Percentiles rank a stretch among this genome's conserved stretches.
phyloP scores from a whole-genome alignment of 352 stramenopile genomes.

The Albugo laibachii region DNA sequence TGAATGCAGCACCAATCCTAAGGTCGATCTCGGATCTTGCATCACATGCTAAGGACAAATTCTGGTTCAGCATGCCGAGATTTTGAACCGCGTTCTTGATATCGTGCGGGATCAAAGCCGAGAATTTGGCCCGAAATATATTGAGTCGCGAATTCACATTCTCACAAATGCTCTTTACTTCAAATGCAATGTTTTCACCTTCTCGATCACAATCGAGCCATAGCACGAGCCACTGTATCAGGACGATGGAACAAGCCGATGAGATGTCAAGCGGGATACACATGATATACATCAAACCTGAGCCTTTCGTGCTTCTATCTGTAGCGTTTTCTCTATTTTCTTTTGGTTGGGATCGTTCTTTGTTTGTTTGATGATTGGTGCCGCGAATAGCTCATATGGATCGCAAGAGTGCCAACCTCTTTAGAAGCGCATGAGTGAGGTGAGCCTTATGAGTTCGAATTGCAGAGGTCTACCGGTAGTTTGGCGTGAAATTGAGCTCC shows the following conservation, averaged over 20 bases:
- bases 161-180: slow-evolving; percentile 83
- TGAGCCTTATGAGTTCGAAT: background rate
- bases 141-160: slow-evolving; percentile 45
- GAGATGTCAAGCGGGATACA: background rate
- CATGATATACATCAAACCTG: slow-evolving; percentile 17
- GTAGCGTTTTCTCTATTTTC: slow-evolving; percentile 81
- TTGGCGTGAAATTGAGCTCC: slow-evolving; percentile 87
- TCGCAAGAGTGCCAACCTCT: slow-evolving; percentile 90
- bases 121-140: slow-evolving; percentile 84
- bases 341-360: slow-evolving; percentile 64
- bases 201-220: slow-evolving; percentile 99
- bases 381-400: slow-evolving; percentile 87
- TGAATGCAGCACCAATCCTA: slow-evolving; percentile 86
- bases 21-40: slow-evolving; percentile 90
- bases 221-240: slow-evolving; percentile 74
- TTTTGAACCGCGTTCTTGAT: slow-evolving; percentile 80
- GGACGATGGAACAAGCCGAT: background rate
- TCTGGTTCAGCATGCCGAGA: slow-evolving; percentile 55
- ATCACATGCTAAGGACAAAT: slow-evolving; percentile 69
- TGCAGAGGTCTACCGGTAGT: slow-evolving; percentile 22
- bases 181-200: slow-evolving; percentile 98
- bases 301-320: slow-evolving; percentile 56
- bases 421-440: background rate
- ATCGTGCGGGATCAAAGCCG: slow-evolving; percentile 81
- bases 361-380: slow-evolving; percentile 72